These are phyloP conservation scores for Trichophyton mentagrophytes DNA, from an alignment of 2,329 filamentous ascomycete species.

Conservation along the genomic window DNA sequence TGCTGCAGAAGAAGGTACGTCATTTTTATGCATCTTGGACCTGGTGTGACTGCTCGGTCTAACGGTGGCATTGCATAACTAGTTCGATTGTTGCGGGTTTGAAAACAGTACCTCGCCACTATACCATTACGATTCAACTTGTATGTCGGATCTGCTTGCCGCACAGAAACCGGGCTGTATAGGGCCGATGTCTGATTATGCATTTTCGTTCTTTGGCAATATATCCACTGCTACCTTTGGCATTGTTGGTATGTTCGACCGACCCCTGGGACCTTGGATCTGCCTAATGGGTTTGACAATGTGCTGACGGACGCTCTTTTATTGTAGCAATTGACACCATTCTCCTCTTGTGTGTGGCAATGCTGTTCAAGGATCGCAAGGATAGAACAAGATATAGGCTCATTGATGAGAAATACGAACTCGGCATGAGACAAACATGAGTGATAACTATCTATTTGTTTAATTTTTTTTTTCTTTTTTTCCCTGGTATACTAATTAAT, in stretches of 20 bases:
- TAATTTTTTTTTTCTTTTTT: no score
- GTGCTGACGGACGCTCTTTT: neutral
- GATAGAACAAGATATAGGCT: conserved; percentile 66
- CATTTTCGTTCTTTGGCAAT: conserved; percentile 58
- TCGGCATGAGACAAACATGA: neutral
- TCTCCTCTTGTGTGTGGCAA: conserved; percentile 57
- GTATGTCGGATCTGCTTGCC: conserved; percentile 57
- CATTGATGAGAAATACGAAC: conserved; percentile 63
- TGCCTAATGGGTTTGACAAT: neutral
- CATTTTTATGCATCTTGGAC: neutral
- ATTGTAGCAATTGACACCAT: conserved; percentile 47
- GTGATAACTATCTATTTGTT: no score
- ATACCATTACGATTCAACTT: conserved; percentile 56
- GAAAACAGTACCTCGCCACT: conserved; percentile 57
- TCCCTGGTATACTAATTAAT: neutral
- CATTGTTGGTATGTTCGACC: conserved; percentile 48
- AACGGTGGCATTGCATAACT: neutral
- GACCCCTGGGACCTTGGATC: no score
- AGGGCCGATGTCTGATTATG: conserved; percentile 52
- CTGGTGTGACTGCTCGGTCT: neutral
- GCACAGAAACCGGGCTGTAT: conserved; percentile 59
- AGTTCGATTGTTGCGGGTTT: conserved; percentile 76
- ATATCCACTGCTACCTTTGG: conserved; percentile 72
- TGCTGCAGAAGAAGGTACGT: conserved; percentile 58
- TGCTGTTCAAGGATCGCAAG: conserved; percentile 67